Evolutionary conservation across 164 flowering plant species (phyloP).

Genomic region (Tinospora cordifolia): DNA sequence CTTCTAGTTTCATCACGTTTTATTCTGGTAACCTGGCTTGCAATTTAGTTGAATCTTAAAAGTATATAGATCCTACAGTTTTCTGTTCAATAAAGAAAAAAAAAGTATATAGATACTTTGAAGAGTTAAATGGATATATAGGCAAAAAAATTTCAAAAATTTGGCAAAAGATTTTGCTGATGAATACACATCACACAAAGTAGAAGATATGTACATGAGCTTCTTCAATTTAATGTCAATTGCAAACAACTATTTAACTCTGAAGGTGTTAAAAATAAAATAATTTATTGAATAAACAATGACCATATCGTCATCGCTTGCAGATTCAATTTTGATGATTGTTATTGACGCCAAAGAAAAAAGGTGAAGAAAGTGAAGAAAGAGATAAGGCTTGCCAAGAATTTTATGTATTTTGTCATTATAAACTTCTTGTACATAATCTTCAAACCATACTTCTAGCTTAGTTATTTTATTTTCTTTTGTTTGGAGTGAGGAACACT

Average conservation of each 20-base stretch:
- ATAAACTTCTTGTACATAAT: too few relatives aligned
- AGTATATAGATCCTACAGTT: too few relatives aligned
- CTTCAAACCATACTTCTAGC: too few relatives aligned
- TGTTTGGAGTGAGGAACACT: neutral
- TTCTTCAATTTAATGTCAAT: too few relatives aligned
- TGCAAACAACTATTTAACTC: neutral
- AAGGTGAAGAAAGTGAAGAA: neutral
- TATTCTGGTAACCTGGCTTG: neutral
- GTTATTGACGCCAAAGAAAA: neutral
- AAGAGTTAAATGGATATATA: too few relatives aligned
- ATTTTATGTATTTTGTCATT: neutral
- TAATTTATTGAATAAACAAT: neutral
- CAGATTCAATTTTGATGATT: too few relatives aligned
- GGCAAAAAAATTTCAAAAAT: too few relatives aligned
- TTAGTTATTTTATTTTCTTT: neutral
- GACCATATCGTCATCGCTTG: neutral
- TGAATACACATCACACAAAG: too few relatives aligned
- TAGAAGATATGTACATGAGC: too few relatives aligned
- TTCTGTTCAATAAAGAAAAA: too few relatives aligned
- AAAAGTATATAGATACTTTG: neutral
- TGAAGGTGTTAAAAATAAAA: neutral
- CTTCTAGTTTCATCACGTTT: neutral
- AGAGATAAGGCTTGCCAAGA: neutral
- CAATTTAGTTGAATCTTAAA: neutral
- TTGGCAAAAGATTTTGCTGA: too few relatives aligned